These are phyloP conservation scores for Candida broadrunensis DNA, from an alignment of 805 yeast species.

Conservation along the genomic window DNA sequence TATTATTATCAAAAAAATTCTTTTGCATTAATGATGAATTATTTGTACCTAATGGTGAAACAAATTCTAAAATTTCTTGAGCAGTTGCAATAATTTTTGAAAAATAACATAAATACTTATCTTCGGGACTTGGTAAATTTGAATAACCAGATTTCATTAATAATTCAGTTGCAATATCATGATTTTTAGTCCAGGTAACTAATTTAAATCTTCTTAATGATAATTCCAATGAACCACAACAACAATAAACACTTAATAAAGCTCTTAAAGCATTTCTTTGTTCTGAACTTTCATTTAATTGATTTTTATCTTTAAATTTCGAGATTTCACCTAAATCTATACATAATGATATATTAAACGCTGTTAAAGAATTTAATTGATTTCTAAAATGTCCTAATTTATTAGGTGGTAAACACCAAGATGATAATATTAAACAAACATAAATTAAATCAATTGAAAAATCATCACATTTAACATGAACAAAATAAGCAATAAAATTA, in stretches of 20 bases:
- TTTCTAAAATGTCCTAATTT: conserved; percentile 52
- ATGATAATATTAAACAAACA: conserved; percentile 42
- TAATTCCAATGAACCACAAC: conserved; percentile 50
- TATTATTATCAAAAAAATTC: not conserved
- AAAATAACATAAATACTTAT: conserved; percentile 43
- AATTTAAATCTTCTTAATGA: conserved; percentile 50
- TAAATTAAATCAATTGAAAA: conserved; percentile 41
- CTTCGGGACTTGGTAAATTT: conserved; percentile 28
- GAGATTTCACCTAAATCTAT: conserved; percentile 42
- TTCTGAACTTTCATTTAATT: conserved; percentile 20
- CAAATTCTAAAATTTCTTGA: conserved; percentile 44
- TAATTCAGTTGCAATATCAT: conserved; percentile 28
- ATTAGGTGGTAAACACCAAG: conserved; percentile 54
- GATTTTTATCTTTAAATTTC: conserved; percentile 17
- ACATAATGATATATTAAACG: conserved; percentile 44
- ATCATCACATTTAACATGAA: conserved; percentile 41
- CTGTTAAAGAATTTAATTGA: conserved; percentile 47
- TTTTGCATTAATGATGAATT: not conserved
- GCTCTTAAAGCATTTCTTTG: conserved; percentile 34
- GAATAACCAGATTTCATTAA: conserved; percentile 10
- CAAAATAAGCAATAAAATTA: conserved; percentile 40
- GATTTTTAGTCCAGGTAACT: conserved; percentile 46
- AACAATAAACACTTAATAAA: conserved; percentile 46
- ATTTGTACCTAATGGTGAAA: not conserved
- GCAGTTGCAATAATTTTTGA: conserved; percentile 46